A percentile compares a stretch with the other conserved stretches of the same genome.
These are phyloP conservation scores for Tulasnella sp. DNA, from an alignment of 768 basidiomycete genomes.

Conservation along the genomic window DNA sequence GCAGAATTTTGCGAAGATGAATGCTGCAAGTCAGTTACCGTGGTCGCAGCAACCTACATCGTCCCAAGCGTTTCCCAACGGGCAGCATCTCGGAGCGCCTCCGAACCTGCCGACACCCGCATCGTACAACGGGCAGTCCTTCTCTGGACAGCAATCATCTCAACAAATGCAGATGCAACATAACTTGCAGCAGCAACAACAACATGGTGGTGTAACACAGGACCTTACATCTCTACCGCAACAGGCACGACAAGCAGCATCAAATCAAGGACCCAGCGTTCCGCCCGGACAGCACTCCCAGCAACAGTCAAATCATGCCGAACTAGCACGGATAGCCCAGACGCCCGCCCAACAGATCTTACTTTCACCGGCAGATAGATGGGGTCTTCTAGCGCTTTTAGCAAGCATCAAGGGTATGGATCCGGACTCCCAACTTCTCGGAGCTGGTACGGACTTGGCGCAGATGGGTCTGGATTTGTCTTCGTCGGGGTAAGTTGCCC, in stretches of 20 bases:
- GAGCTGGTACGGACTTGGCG: slow-evolving; percentile 83
- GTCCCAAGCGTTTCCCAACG: slow-evolving; percentile 34
- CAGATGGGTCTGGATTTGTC: slow-evolving; percentile 88
- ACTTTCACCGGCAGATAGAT: slow-evolving; percentile 85
- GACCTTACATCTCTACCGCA: slow-evolving; percentile 4
- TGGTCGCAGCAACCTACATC: slow-evolving; percentile 8
- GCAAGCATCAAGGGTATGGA: slow-evolving; percentile 82
- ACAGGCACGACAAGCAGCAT: slow-evolving; percentile 1
- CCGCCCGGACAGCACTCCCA: slow-evolving; percentile 6
- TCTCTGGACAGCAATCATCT: slow-evolving; percentile 2
- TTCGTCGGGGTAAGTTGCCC: slow-evolving; percentile 56
- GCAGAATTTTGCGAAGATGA: slow-evolving; percentile 15
- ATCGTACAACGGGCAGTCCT: slow-evolving; percentile 22
- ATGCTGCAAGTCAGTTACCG: not conserved
- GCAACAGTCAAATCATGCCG: slow-evolving; percentile 11
- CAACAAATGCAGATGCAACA: slow-evolving; percentile 1
- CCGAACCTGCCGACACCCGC: slow-evolving; percentile 37
- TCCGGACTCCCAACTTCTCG: slow-evolving; percentile 67
- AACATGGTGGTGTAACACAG: slow-evolving; percentile 26
- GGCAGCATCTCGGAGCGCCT: slow-evolving; percentile 47
- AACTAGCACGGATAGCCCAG: slow-evolving; percentile 44
- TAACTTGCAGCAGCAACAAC: slow-evolving; percentile 27
- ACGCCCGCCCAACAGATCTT: slow-evolving; percentile 91
- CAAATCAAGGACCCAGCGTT: not conserved
- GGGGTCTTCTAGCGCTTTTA: slow-evolving; percentile 81